phyloP scores from a whole-genome alignment of 2,329 filamentous ascomycete species.

The Exophiala sideris region DNA sequence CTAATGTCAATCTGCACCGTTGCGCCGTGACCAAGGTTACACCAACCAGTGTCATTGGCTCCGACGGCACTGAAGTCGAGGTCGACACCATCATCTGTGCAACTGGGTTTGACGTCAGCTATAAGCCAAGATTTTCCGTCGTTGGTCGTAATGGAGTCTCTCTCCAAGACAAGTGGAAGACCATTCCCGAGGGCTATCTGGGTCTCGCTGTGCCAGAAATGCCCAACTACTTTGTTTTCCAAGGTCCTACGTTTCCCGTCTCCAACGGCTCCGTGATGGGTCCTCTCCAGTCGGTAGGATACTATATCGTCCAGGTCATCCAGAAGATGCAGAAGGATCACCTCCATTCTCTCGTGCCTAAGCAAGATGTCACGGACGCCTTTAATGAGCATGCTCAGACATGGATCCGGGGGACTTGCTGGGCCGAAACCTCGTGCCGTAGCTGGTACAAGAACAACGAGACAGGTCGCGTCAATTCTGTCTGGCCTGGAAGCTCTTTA shows the following conservation, averaged over 20 bases:
- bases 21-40: conserved; percentile 45
- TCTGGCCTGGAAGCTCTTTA: conserved; percentile 50
- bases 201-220: conserved; percentile 28
- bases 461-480: conserved; percentile 42
- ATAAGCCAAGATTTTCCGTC: conserved; percentile 42
- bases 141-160: conserved; percentile 35
- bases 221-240: conserved; percentile 25
- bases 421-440: conserved; percentile 42
- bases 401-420: conserved; percentile 49
- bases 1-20: conserved; percentile 51
- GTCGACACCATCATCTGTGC: conserved; percentile 33
- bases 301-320: conserved; percentile 39
- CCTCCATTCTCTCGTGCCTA: conserved; percentile 38
- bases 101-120: conserved; percentile 41
- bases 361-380: conserved; percentile 29
- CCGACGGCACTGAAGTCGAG: conserved; percentile 33
- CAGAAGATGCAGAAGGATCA: conserved; percentile 40
- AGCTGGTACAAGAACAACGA: conserved; percentile 43
- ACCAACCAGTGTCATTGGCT: conserved; percentile 38
- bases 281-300: conserved; percentile 38
- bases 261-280: conserved; percentile 45
- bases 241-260: conserved; percentile 36
- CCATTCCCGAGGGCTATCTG: conserved; percentile 26
- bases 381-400: conserved; percentile 41
- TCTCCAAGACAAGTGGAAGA: conserved; percentile 44